Evolutionary conservation across 192 early-diverging fungal species (phyloP).

Genomic region (Bifiguratus adelaidae): DNA sequence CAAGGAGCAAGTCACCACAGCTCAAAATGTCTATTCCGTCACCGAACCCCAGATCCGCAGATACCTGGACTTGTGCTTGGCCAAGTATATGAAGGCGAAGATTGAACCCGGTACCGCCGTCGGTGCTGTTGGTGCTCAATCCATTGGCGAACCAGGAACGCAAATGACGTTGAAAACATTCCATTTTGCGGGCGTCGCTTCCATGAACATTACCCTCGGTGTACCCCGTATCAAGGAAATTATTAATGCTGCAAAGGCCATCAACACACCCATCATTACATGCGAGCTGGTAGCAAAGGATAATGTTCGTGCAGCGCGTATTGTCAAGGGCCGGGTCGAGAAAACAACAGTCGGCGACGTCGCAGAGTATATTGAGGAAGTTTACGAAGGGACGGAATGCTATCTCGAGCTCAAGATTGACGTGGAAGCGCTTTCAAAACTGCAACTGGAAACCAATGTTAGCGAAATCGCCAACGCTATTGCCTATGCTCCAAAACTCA

Average conservation of each 20-base stretch:
- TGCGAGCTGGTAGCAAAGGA: constrained; percentile 57
- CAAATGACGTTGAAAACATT: constrained; percentile 99
- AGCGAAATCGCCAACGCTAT: constrained; percentile 72
- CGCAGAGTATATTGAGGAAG: constrained; percentile 89
- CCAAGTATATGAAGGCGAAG: constrained; percentile 80
- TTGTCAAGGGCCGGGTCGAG: constrained; percentile 95
- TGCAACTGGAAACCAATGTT: constrained; percentile 82
- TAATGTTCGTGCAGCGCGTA: constrained; percentile 71
- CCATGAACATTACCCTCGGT: constrained; percentile 98
- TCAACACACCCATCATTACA: constrained; percentile 86
- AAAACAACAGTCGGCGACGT: constrained; percentile 86
- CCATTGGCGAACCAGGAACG: constrained; percentile 97
- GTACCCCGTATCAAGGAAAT: constrained; percentile 99
- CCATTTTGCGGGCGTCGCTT: constrained; percentile 99
- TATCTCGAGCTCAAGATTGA: constrained; percentile 77
- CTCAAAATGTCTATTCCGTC: constrained; percentile 13
- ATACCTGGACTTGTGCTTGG: constrained; percentile 70
- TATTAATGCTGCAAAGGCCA: constrained; percentile 97
- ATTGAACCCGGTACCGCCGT: constrained; percentile 96
- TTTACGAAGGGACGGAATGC: constrained; percentile 64
- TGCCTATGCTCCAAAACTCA: constrained; percentile 71
- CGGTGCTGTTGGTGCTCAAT: constrained; percentile 94
- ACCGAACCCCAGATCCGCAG: constrained; percentile 59
- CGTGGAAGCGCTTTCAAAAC: constrained; percentile 66
- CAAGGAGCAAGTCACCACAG: not conserved